Evolutionary conservation across 1,284 basidiomycete genomes (phyloP).

Genomic region (Porodaedalea pini): DNA sequence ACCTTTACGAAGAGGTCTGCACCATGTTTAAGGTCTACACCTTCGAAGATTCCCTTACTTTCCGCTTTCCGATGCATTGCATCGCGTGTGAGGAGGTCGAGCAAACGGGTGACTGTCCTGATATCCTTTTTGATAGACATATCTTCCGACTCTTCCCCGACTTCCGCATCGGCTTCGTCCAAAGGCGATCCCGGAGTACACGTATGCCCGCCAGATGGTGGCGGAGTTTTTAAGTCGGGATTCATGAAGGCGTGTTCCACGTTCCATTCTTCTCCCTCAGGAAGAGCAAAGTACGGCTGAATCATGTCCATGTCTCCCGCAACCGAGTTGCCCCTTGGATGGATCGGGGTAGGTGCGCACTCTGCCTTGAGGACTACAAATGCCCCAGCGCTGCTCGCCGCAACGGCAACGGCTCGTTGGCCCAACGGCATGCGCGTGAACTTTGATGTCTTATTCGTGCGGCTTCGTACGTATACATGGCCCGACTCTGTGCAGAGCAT

Average conservation of each 20-base stretch:
- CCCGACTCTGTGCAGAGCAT: slow-evolving; percentile 94
- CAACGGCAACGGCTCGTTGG: slow-evolving; percentile 83
- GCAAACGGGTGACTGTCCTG: slow-evolving; percentile 39
- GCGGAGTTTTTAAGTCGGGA: neutral
- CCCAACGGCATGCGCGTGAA: slow-evolving; percentile 81
- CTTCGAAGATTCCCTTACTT: slow-evolving; percentile 28
- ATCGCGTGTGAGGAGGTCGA: slow-evolving; percentile 36
- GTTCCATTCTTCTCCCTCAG: neutral
- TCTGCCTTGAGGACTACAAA: slow-evolving; percentile 86
- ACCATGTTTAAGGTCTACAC: slow-evolving; percentile 36
- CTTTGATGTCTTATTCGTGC: slow-evolving; percentile 69
- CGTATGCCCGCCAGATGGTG: neutral
- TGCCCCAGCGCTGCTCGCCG: slow-evolving; percentile 84
- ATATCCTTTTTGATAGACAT: slow-evolving; percentile 48
- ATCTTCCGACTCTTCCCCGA: slow-evolving; percentile 43
- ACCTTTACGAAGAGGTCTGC: slow-evolving; percentile 61
- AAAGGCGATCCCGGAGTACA: neutral
- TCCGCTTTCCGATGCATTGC: slow-evolving; percentile 22
- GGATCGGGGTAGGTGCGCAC: slow-evolving; percentile 57
- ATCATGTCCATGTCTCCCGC: slow-evolving; percentile 66
- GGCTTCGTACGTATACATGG: slow-evolving; percentile 84
- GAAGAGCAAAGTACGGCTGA: slow-evolving; percentile 47
- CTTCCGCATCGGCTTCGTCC: slow-evolving; percentile 8
- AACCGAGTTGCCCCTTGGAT: slow-evolving; percentile 56
- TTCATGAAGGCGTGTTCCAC: neutral